Evolutionary conservation across 2,329 filamentous ascomycete species (phyloP).

Genomic region (Anthostomella pinea): DNA sequence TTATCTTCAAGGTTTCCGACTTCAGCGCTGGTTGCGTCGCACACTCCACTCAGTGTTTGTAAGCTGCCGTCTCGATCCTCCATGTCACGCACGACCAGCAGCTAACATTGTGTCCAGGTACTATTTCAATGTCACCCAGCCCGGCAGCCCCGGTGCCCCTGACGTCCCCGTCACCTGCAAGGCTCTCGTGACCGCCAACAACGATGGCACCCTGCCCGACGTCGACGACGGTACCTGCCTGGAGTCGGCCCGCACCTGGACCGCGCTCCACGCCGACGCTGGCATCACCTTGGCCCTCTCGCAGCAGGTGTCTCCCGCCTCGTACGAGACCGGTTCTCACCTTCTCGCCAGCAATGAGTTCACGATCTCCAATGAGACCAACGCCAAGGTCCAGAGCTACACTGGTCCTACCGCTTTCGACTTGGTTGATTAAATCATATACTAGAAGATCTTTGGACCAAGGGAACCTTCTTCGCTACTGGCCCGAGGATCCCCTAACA

Average conservation of each 20-base stretch:
- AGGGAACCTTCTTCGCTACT: too few relatives aligned
- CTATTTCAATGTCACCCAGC: slow-evolving; percentile 17
- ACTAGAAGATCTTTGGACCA: too few relatives aligned
- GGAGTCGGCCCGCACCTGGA: slow-evolving; percentile 30
- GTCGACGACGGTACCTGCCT: slow-evolving; percentile 29
- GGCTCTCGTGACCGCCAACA: slow-evolving; percentile 16
- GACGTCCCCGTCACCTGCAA: slow-evolving; percentile 24
- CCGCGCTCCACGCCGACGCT: slow-evolving; percentile 18
- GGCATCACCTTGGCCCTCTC: slow-evolving; percentile 28
- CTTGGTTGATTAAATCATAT: too few relatives aligned
- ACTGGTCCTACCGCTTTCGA: slow-evolving; percentile 24
- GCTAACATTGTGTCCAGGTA: too few relatives aligned
- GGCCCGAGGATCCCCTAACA: too few relatives aligned
- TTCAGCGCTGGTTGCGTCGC: slow-evolving; percentile 29
- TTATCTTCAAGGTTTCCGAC: slow-evolving; percentile 25
- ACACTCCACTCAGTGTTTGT: slow-evolving; percentile 28
- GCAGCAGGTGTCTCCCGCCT: slow-evolving; percentile 26
- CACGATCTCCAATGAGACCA: slow-evolving; percentile 19
- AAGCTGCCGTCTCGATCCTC: too few relatives aligned
- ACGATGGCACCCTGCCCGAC: slow-evolving; percentile 28
- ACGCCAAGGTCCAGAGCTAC: slow-evolving; percentile 30
- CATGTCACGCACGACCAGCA: too few relatives aligned
- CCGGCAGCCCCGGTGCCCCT: slow-evolving; percentile 26
- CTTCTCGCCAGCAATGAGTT: slow-evolving; percentile 27
- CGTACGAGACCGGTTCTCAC: slow-evolving; percentile 26